Evolutionary conservation across 306 rosid species (phyloP).

Genomic region (Prunus mume): DNA sequence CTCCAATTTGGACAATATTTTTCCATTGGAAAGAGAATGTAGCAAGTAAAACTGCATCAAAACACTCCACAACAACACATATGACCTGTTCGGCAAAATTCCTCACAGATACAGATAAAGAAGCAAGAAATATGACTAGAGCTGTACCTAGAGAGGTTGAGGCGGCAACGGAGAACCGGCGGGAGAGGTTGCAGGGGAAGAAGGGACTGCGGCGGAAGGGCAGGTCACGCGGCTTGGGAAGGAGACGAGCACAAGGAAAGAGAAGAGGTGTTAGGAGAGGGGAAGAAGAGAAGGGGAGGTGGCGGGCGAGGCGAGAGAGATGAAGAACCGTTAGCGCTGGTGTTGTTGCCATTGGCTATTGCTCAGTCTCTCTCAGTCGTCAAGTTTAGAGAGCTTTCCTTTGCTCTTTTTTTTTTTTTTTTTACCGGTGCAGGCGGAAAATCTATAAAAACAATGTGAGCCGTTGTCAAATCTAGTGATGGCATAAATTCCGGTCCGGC

Average conservation of each 20-base stretch:
- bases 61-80: not conserved
- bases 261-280: conserved; percentile 5
- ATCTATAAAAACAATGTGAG: no score
- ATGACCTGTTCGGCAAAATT: conserved; percentile 5
- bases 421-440: no score
- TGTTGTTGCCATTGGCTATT: conserved; percentile 1
- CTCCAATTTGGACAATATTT: not conserved
- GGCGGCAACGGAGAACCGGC: conserved; percentile 43
- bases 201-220: conserved; percentile 37
- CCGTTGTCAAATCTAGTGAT: no score
- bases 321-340: conserved; percentile 42
- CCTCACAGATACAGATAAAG: not conserved
- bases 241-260: conserved; percentile 10
- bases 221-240: conserved; percentile 29
- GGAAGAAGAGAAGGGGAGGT: conserved; percentile 26
- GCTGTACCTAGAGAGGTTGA: conserved; percentile 44
- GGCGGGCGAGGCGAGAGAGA: conserved; percentile 59
- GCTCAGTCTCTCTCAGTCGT: no score
- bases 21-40: not conserved
- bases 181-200: conserved; percentile 30
- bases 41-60: no score
- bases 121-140: not conserved
- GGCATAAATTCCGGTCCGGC: no score
- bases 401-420: no score
- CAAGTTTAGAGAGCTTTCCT: no score